Base-by-base conservation (phyloP, 305 asterid genomes). In the Caryopteris hybrid region DNA sequence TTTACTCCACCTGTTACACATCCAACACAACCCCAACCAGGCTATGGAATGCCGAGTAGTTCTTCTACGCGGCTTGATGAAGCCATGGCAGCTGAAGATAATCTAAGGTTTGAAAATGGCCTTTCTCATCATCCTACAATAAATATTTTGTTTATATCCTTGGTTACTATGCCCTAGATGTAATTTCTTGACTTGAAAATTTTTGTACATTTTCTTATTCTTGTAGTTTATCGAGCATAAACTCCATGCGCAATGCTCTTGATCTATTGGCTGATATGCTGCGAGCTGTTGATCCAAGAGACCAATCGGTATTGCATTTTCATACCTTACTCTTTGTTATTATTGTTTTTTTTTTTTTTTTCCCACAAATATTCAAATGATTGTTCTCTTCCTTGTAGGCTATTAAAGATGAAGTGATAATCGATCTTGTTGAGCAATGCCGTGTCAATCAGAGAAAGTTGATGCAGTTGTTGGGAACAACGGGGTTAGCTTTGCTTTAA, bases 11-110 rank as follows among this genome's bases (percentile, higher is more conserved):
- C 99, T 18, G 84, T 76, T 56, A 80, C 92, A 54, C 89, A 78
- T 74, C 85, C 87, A 61, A 72, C 74, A 57, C 79, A 65, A 42
- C 88, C 92, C 61, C 98, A 83, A 75, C 92, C 97, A 39, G 86
- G 95, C 73, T 85, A 88, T 75, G 99, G 98, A 73, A 95, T 95
- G 97, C 94, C 99, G 18, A 85, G 85, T 79, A 90, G 86, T 74
- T 92, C 99, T 67, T 80, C 97, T 27, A 81, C 86, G 3, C 81
- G 96, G 79, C 99, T 95, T 29, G 96, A 89, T 53, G 90, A 92
- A 78, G 98, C 94, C 43, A 92, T 95, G 99, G 92, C 97, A 29
- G 87, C 95, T 16, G 99, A 95, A 43, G 92, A 74, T 77, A 86
- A 39, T 72, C 70, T 95, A 68, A 88, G 98, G 98, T 91, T 68